phyloP scores from a whole-genome alignment of 495 filamentous ascomycete species.

The Daldinia loculata region DNA sequence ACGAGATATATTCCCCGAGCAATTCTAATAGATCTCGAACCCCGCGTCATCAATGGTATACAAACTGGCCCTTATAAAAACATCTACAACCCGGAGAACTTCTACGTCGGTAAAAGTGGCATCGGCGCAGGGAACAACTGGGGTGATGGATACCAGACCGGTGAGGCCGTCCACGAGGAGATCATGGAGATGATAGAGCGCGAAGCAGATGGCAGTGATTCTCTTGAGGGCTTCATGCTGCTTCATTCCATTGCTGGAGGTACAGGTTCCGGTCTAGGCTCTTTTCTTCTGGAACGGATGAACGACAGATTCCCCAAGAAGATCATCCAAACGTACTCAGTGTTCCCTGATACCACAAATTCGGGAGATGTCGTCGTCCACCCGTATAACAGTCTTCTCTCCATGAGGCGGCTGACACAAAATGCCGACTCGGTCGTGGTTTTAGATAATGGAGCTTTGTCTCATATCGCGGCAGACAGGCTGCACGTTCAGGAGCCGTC shows the following conservation, averaged over 20 bases:
- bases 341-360: constrained; percentile 91
- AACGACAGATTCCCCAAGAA: constrained; percentile 99
- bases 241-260: constrained; percentile 97
- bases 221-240: constrained; percentile 98
- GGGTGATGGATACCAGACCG: constrained; percentile 94
- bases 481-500: constrained; percentile 94
- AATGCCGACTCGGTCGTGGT: constrained; percentile 99
- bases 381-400: constrained; percentile 94
- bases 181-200: constrained; percentile 99
- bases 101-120: constrained; percentile 91
- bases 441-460: constrained; percentile 92
- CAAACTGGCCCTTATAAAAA: constrained; percentile 93
- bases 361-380: constrained; percentile 92
- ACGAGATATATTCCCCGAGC: constrained; percentile 97
- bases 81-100: constrained; percentile 99
- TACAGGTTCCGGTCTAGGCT: constrained; percentile 92
- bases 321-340: constrained; percentile 98
- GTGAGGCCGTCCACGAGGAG: constrained; percentile 91
- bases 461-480: constrained; percentile 91
- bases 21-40: constrained; percentile 94
- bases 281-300: constrained; percentile 92
- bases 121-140: constrained; percentile 97
- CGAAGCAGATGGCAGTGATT: constrained; percentile 97
- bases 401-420: constrained; percentile 89
- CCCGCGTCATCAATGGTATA: constrained; percentile 89